Conservation (phyloP, 345 rosid species). For the Camelina sativa region DNA sequence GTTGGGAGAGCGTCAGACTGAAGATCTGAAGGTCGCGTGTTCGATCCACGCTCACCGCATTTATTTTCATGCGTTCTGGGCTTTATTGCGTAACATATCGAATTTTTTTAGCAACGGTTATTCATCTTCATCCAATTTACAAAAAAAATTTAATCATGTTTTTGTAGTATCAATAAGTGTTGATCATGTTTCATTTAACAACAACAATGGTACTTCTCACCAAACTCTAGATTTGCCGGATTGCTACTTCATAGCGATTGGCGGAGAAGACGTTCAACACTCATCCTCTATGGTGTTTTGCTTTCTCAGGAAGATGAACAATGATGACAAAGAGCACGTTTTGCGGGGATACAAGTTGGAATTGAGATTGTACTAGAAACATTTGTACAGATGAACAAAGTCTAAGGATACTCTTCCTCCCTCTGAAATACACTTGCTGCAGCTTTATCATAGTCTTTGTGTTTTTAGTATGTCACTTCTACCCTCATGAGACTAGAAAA, state of each 20-base stretch:
- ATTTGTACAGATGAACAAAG: constrained; percentile 24
- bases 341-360: constrained; percentile 2
- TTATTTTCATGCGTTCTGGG: background rate
- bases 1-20: constrained; percentile 97
- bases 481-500: background rate
- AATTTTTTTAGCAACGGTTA: no score
- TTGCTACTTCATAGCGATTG: no score
- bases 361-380: constrained; percentile 16
- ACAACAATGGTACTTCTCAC: constrained; percentile 45
- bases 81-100: background rate
- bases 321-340: background rate
- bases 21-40: constrained; percentile 80
- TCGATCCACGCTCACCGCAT: constrained; percentile 80
- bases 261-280: no score
- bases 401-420: background rate
- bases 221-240: constrained; percentile 40
- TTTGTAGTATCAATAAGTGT: no score
- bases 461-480: background rate
- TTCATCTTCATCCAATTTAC: no score
- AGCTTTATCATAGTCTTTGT: no score
- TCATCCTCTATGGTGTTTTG: no score
- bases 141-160: no score
- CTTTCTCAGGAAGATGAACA: constrained; percentile 10
- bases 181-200: constrained; percentile 76
- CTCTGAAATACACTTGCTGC: no score